A percentile compares a stretch with the other conserved stretches of the same genome.
Evolutionary conservation across 352 stramenopile genomes (phyloP).

Genomic region (Globisporangium cylindrosporum): DNA sequence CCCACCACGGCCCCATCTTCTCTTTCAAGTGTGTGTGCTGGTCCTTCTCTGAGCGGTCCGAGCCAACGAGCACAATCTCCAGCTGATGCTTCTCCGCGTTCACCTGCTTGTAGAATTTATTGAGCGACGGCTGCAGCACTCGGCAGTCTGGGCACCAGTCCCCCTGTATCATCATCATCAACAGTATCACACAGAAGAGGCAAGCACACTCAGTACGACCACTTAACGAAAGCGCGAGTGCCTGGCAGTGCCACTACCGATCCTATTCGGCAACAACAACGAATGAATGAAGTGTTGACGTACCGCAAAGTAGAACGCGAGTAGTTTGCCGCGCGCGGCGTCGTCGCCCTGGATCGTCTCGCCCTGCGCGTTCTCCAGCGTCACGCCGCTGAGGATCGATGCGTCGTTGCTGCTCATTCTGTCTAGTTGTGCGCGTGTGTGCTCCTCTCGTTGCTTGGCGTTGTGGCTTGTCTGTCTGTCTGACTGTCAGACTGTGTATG

Average conservation of each 20-base stretch:
- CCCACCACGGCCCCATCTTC: constrained; percentile 76
- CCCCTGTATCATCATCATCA: constrained; percentile 29
- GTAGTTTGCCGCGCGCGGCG: constrained; percentile 42
- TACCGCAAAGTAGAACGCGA: constrained; percentile 81
- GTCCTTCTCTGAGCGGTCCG: constrained; percentile 53
- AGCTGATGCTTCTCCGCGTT: constrained; percentile 39
- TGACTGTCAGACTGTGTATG: neutral
- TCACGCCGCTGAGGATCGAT: constrained; percentile 45
- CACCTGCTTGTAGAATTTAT: constrained; percentile 62
- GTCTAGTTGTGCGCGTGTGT: neutral
- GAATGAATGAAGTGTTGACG: neutral
- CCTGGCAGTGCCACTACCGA: neutral
- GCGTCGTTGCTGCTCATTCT: constrained; percentile 29
- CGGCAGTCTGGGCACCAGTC: constrained; percentile 86
- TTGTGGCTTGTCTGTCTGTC: neutral
- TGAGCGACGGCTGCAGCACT: constrained; percentile 70
- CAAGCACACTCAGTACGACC: neutral
- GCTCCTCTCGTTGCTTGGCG: neutral
- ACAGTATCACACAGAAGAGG: neutral
- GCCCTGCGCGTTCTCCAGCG: constrained; percentile 55
- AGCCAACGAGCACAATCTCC: constrained; percentile 81
- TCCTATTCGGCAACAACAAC: neutral
- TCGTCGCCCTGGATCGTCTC: constrained; percentile 47
- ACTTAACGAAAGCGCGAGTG: neutral
- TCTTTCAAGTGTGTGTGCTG: constrained; percentile 61